phyloP scores from a whole-genome alignment of 257 asterid species.

The Vinca minor region DNA sequence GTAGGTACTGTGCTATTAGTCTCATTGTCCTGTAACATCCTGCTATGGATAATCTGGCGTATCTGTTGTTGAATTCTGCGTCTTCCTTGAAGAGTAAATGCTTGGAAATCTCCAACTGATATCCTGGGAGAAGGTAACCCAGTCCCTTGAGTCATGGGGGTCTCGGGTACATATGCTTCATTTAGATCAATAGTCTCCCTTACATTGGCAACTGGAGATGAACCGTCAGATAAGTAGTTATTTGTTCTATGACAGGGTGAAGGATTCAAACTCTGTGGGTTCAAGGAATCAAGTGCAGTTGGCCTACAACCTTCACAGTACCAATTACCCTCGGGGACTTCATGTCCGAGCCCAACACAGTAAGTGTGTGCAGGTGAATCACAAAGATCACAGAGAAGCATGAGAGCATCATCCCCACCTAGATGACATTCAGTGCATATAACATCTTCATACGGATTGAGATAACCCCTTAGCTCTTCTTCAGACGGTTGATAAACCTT shows the following conservation, averaged over 20 bases:
- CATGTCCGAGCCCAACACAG: slow-evolving; percentile 75
- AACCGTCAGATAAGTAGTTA: slow-evolving; percentile 32
- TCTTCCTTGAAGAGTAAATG: slow-evolving; percentile 52
- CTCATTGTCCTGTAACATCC: slow-evolving; percentile 41
- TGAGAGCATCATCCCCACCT: slow-evolving; percentile 81
- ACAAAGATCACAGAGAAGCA: slow-evolving; percentile 88
- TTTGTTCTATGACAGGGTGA: slow-evolving; percentile 37
- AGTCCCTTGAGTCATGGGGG: slow-evolving; percentile 42
- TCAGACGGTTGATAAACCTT: slow-evolving; percentile 96
- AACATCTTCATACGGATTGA: slow-evolving; percentile 70
- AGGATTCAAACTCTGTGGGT: slow-evolving; percentile 33
- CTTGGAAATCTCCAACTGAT: slow-evolving; percentile 42
- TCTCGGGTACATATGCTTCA: slow-evolving; percentile 69
- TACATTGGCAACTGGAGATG: slow-evolving; percentile 38
- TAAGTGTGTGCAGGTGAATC: slow-evolving; percentile 88
- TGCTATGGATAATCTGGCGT: slow-evolving; percentile 38
- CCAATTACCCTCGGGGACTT: slow-evolving; percentile 97
- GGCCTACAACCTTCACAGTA: slow-evolving; percentile 91
- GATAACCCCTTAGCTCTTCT: slow-evolving; percentile 77
- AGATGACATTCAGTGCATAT: slow-evolving; percentile 65
- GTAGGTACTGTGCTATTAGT: slow-evolving; percentile 19
- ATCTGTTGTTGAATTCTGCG: slow-evolving; percentile 68
- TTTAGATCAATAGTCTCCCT: slow-evolving; percentile 67
- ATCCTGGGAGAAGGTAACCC: slow-evolving; percentile 40
- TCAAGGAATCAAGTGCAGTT: slow-evolving; percentile 48